Percentiles rank a stretch among this genome's conserved stretches.
Conservation (phyloP, 208 protist genomes). For the Wallacemonas collosoma region DNA sequence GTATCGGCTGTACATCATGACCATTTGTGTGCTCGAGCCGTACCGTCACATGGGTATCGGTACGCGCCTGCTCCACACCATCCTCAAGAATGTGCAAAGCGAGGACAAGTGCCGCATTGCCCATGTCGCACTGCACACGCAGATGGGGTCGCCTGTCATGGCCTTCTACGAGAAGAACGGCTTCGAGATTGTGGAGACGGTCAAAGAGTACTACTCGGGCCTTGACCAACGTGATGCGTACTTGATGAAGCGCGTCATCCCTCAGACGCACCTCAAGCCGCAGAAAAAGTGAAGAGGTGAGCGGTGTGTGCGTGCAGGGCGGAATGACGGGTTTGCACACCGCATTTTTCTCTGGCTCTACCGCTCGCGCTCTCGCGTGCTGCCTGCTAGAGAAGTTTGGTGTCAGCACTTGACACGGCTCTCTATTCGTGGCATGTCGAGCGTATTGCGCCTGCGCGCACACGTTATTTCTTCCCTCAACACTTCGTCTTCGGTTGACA, state of each 20-base stretch:
- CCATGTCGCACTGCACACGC: conserved; percentile 81
- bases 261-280: conserved; percentile 46
- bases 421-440: no score
- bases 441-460: no score
- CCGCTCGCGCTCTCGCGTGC: no score
- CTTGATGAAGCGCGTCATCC: conserved; percentile 56
- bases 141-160: conserved; percentile 76
- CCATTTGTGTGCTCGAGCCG: conserved; percentile 87
- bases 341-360: no score
- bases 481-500: no score
- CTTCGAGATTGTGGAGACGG: conserved; percentile 59
- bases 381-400: no score
- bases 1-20: conserved; percentile 93
- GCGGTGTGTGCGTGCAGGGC: background rate
- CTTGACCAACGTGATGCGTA: conserved; percentile 81
- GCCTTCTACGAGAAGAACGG: conserved; percentile 85
- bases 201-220: conserved; percentile 80
- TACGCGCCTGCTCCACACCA: conserved; percentile 57
- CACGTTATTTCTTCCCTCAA: no score
- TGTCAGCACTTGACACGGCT: no score
- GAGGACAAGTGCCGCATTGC: conserved; percentile 55
- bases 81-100: conserved; percentile 55
- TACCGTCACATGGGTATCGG: conserved; percentile 91
- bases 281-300: conserved; percentile 31
- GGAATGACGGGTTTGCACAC: background rate